A percentile compares a stretch with the other conserved stretches of the same genome.
Evolutionary conservation across 1,284 basidiomycete genomes (phyloP).

Genomic region (Xanthoconium separans): DNA sequence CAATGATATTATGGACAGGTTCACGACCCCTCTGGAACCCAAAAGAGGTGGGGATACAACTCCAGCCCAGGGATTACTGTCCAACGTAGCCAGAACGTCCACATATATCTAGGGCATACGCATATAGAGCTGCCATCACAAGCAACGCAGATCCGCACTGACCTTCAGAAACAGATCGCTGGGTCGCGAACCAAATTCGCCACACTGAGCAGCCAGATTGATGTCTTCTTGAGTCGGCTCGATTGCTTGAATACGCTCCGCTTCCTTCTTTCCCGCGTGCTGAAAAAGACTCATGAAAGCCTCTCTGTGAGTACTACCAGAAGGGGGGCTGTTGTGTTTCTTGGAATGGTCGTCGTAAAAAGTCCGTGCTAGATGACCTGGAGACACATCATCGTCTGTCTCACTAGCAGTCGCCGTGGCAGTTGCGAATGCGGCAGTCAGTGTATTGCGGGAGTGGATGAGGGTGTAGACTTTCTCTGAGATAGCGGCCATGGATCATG

Average conservation of each 20-base stretch:
- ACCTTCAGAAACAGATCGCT: constrained; percentile 50
- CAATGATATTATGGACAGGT: constrained; percentile 49
- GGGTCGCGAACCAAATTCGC: constrained; percentile 44
- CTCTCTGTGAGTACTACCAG: constrained; percentile 16
- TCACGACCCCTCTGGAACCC: constrained; percentile 56
- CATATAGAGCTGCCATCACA: background rate
- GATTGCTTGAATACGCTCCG: constrained; percentile 22
- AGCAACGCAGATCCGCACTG: constrained; percentile 4
- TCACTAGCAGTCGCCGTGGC: constrained; percentile 7
- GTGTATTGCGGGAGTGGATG: constrained; percentile 25
- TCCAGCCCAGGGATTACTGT: constrained; percentile 50
- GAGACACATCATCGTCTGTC: constrained; percentile 19
- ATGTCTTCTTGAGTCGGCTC: constrained; percentile 38
- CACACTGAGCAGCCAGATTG: constrained; percentile 39
- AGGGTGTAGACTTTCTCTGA: constrained; percentile 27
- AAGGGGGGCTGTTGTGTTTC: constrained; percentile 3
- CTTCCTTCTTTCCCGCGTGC: constrained; percentile 11
- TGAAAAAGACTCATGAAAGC: constrained; percentile 24
- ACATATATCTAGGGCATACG: constrained; percentile 48
- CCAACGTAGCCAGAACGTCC: constrained; percentile 51
- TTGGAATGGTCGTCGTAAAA: constrained; percentile 24
- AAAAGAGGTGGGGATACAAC: constrained; percentile 57
- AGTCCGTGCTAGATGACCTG: constrained; percentile 25
- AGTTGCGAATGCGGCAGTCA: constrained; percentile 30
- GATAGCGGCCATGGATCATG: constrained; percentile 9